A percentile compares a stretch with the other conserved stretches of the same genome.
Evolutionary conservation across 495 filamentous ascomycete genomes (phyloP).

Genomic region (Tuber indicum): DNA sequence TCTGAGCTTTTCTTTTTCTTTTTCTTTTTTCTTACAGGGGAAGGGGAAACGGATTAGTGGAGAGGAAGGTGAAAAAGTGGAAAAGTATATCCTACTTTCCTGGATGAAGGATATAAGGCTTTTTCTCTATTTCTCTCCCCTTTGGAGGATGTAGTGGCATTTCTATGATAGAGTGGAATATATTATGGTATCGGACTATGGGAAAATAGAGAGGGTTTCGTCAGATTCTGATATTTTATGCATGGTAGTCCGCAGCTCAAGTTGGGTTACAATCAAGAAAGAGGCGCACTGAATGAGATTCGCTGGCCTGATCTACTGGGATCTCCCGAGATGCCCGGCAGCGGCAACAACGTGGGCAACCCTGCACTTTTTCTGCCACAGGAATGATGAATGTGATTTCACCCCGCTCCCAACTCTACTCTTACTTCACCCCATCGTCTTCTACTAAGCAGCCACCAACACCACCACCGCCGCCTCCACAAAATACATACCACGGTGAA

Average conservation of each 20-base stretch:
- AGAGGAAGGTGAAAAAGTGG: background rate
- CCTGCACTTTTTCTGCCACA: background rate
- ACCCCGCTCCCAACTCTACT: background rate
- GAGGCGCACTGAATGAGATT: background rate
- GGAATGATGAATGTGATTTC: constrained; percentile 1
- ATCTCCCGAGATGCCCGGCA: background rate
- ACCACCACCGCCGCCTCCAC: background rate
- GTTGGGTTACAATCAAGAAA: background rate
- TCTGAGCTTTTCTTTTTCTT: background rate
- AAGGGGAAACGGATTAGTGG: background rate
- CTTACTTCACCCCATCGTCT: background rate
- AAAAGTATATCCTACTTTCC: background rate
- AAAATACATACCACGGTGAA: constrained; percentile 11
- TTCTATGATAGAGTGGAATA: background rate
- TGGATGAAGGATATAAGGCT: background rate
- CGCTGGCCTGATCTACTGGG: background rate
- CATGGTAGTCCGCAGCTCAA: background rate
- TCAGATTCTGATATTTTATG: background rate
- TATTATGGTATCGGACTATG: background rate
- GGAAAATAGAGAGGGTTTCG: background rate
- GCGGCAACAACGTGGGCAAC: background rate
- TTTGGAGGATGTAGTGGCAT: background rate
- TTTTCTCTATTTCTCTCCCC: background rate
- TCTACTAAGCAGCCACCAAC: constrained; percentile 9
- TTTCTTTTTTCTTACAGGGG: background rate